These are phyloP conservation scores for Mycena sanguinolenta DNA, from an alignment of 768 basidiomycete species.

Conservation along the genomic window DNA sequence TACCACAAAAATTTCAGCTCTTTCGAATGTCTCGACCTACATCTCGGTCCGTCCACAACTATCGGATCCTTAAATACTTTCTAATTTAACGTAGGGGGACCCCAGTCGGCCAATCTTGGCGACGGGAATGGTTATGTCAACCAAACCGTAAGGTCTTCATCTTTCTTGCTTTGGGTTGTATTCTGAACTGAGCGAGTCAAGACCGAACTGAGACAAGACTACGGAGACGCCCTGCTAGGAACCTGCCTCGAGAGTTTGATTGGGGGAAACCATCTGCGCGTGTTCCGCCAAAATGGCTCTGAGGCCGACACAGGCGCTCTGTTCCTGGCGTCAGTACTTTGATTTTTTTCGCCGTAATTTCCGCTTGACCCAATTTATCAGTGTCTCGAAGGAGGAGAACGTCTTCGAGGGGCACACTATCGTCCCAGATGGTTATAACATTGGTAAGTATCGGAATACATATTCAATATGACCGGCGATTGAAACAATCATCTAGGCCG, in stretches of 20 bases:
- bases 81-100: conserved; percentile 78
- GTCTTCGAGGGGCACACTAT: conserved; percentile 54
- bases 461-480: conserved; percentile 38
- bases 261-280: conserved; percentile 84
- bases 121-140: conserved; percentile 78
- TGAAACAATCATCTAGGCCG: conserved; percentile 39
- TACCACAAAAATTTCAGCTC: conserved; percentile 30
- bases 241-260: conserved; percentile 84
- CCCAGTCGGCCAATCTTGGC: conserved; percentile 82
- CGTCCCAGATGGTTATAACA: conserved; percentile 62
- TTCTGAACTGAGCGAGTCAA: conserved; percentile 52
- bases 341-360: neutral
- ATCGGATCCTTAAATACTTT: conserved; percentile 41
- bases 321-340: conserved; percentile 67
- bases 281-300: conserved; percentile 72
- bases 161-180: conserved; percentile 25
- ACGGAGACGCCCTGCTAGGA: conserved; percentile 69
- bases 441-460: conserved; percentile 51
- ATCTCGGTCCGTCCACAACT: conserved; percentile 15
- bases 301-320: conserved; percentile 61
- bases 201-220: conserved; percentile 83
- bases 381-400: conserved; percentile 63
- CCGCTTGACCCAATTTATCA: conserved; percentile 29
- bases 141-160: conserved; percentile 61
- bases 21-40: conserved; percentile 31